Evolutionary conservation across 306 rosid species (phyloP).

Genomic region (Prunus fruticosa): DNA sequence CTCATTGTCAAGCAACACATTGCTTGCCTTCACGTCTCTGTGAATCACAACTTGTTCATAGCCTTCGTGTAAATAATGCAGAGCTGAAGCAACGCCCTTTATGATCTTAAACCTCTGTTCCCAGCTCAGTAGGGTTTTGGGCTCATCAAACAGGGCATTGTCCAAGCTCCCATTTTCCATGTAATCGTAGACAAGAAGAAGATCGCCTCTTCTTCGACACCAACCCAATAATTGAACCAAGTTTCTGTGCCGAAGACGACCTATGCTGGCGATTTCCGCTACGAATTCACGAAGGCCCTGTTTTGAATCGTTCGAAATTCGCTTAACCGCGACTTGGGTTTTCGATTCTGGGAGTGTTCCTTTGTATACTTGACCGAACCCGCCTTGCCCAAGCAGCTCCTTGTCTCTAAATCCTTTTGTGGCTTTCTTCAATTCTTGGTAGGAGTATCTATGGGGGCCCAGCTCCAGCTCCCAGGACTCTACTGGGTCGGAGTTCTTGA

Average conservation of each 20-base stretch:
- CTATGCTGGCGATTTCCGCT: slow-evolving; percentile 81
- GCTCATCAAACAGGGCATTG: slow-evolving; percentile 51
- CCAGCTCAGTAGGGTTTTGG: slow-evolving; percentile 54
- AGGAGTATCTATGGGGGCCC: slow-evolving; percentile 86
- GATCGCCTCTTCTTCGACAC: slow-evolving; percentile 72
- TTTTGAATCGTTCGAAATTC: slow-evolving; percentile 74
- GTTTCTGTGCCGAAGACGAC: slow-evolving; percentile 78
- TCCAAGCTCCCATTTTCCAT: slow-evolving; percentile 89
- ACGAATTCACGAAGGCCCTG: slow-evolving; percentile 77
- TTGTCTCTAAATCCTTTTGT: slow-evolving; percentile 62
- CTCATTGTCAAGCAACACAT: slow-evolving; percentile 68
- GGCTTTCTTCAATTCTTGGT: slow-evolving; percentile 74
- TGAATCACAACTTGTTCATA: slow-evolving; percentile 78
- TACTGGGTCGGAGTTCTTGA: slow-evolving; percentile 60
- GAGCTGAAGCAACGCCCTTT: slow-evolving; percentile 74
- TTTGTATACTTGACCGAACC: slow-evolving; percentile 75
- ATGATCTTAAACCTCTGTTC: slow-evolving; percentile 67
- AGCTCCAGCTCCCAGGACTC: slow-evolving; percentile 80
- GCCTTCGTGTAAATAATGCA: slow-evolving; percentile 76
- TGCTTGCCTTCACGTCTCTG: slow-evolving; percentile 83
- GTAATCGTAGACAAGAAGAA: slow-evolving; percentile 71
- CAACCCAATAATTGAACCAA: slow-evolving; percentile 73
- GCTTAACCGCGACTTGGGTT: slow-evolving; percentile 64
- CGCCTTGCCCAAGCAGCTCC: slow-evolving; percentile 72
- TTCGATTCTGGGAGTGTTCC: slow-evolving; percentile 62